Conservation (phyloP, 495 filamentous ascomycete genomes). For the Talaromyces thailandensis region DNA sequence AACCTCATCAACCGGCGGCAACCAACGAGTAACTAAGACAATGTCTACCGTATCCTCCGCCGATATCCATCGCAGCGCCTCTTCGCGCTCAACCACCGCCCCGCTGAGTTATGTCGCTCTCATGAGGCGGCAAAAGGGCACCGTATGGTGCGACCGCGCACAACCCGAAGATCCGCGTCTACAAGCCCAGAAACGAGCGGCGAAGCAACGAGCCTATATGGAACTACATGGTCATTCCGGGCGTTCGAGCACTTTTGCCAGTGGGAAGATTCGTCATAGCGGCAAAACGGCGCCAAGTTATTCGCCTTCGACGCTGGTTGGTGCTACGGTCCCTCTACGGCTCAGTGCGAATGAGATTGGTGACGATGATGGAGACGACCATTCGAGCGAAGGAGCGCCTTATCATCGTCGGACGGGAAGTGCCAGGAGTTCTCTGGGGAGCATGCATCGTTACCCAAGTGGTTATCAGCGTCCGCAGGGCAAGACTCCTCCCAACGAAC, state of each 20-base stretch:
- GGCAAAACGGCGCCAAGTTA: slow-evolving; percentile 63
- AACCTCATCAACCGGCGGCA: slow-evolving; percentile 46
- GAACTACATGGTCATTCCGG: slow-evolving; percentile 61
- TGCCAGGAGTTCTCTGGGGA: slow-evolving; percentile 69
- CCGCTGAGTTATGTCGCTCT: slow-evolving; percentile 82
- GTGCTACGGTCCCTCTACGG: slow-evolving; percentile 77
- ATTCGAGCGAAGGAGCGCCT: slow-evolving; percentile 40
- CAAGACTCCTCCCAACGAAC: slow-evolving; percentile 52
- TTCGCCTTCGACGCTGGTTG: slow-evolving; percentile 61
- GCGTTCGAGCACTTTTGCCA: slow-evolving; percentile 49
- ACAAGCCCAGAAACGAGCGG: slow-evolving; percentile 66
- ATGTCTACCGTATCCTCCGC: slow-evolving; percentile 29
- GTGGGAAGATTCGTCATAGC: slow-evolving; percentile 74
- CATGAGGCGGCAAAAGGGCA: slow-evolving; percentile 92
- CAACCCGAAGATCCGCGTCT: slow-evolving; percentile 87
- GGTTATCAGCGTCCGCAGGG: slow-evolving; percentile 44
- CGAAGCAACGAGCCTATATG: slow-evolving; percentile 72
- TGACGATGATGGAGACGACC: slow-evolving; percentile 71
- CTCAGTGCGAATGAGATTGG: slow-evolving; percentile 92
- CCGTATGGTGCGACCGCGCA: slow-evolving; percentile 95
- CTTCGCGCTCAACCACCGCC: slow-evolving; percentile 46
- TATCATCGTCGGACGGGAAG: slow-evolving; percentile 70
- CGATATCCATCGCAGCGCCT: slow-evolving; percentile 69
- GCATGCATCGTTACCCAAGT: slow-evolving; percentile 50
- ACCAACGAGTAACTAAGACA: slow-evolving; percentile 32